Base-by-base conservation (phyloP, 2,329 filamentous ascomycete species). In the Sporothrix mexicana region DNA sequence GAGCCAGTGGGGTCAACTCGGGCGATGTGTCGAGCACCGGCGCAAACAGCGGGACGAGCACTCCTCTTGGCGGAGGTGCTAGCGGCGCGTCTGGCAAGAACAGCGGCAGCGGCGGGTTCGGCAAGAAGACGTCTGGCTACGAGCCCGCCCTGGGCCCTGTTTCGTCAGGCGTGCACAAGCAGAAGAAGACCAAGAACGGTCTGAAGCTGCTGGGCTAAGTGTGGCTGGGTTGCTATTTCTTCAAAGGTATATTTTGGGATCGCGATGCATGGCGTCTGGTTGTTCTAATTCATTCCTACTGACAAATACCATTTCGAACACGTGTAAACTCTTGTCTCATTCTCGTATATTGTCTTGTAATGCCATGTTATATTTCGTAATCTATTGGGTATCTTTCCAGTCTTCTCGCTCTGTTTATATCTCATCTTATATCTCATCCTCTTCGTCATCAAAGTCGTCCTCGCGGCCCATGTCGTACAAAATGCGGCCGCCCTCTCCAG, bases 401-500 rank as follows among this genome's bases (percentile, higher is more conserved):
- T 36, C 30, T 5, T 3, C 1, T 36, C 30, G 7, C 30, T 36
- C n/a, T 45, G 9, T 25, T 9, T 4, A 36, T 59, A 3, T 47
- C 9, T 13, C 9, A 2, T 5, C 13, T 2, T 67, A 6, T 25
- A n/a, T 94, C 82, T 98, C 95, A 82, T 98, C 95, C 78, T 98
- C 80, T 72, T 82, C 80, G 30, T 82, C 81, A 73, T 82, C 81
- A 73, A 98, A 98, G 80, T 98, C 94, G 81, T 99, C 96, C 83
- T 98, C 96, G 75, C 90, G 88, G 1, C 95, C 95, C 93, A 98
- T 97, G 77, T 98, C 95, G 80, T 99, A 99, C 78, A 99, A 80
- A 76, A 99, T 99, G 74, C 95, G 88, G 0, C 96, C 96, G 4
- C 96, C 95, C 78, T 97, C 94, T 0, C 95, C 95, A 0, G 89